Conservation (phyloP, 352 stramenopile genomes). For the Phytophthora foliorum region DNA sequence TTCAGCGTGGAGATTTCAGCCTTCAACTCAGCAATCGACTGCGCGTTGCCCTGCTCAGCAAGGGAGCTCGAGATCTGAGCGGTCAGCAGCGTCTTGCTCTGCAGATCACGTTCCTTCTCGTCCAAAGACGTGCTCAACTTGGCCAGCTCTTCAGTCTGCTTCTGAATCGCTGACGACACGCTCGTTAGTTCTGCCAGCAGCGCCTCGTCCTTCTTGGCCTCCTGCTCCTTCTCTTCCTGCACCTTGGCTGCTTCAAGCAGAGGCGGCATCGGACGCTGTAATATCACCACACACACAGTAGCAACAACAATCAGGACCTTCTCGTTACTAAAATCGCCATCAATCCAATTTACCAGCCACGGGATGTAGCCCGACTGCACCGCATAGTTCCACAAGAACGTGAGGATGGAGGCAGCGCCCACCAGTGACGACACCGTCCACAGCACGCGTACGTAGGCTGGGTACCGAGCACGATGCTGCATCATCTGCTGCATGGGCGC, state of each 20-base stretch:
- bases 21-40: constrained; percentile 75
- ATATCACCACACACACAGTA: constrained; percentile 4
- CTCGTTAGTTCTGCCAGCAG: constrained; percentile 54
- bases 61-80: constrained; percentile 58
- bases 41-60: constrained; percentile 59
- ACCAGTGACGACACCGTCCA: constrained; percentile 81
- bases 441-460: constrained; percentile 68
- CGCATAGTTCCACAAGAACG: constrained; percentile 83
- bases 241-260: constrained; percentile 56
- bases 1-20: constrained; percentile 78
- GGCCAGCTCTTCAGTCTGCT: constrained; percentile 67
- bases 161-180: constrained; percentile 69
- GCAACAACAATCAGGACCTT: not conserved
- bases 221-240: constrained; percentile 64
- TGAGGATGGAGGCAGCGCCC: constrained; percentile 72
- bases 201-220: constrained; percentile 60
- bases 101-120: constrained; percentile 64
- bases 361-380: constrained; percentile 74
- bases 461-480: constrained; percentile 46
- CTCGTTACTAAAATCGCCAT: not conserved
- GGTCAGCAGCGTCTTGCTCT: constrained; percentile 51
- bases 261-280: constrained; percentile 45
- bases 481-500: constrained; percentile 62
- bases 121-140: constrained; percentile 66
- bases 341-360: constrained; percentile 75